Evolutionary conservation across 108 stramenopile genomes (phyloP), one percentile per base, ranked within the genome.

Genomic region (Cyclotella sp.): DNA sequence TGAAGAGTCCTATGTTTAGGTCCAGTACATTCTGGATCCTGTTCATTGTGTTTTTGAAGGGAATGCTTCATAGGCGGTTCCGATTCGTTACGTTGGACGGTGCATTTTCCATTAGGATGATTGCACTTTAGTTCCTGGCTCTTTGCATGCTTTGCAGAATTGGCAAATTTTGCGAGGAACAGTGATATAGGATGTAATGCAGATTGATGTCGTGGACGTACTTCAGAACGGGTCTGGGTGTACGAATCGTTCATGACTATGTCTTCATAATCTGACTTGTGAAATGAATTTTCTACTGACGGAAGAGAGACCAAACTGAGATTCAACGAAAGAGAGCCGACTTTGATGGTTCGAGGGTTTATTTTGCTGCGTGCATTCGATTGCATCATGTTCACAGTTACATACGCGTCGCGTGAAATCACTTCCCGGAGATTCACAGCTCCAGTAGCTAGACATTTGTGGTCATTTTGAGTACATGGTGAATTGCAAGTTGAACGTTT

Each of bases 101-200:
- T 6, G 34, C 34, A 34, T 34, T 34, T 6, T 34, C 34, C 34
- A 62, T 49, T 34, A 51, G 2, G 1, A 21, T 40, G 29, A 39
- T 62, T 40, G 14, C 6, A 7, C 29, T 39, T 21, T 3, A 30
- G 3, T 4, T 62, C 29, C 61, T 62, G 29, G 19, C 15, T 4
- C 26, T 64, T 64, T 11, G 26, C 9, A 13, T 1, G 13, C 16
- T 46, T 61, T 47, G 59, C 41, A 18, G 19, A 52, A 42, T 58
- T 44, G 19, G 72, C 71, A 71, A 73, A 53, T n/a, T 73, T 41
- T 40, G 71, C 62, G 18, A 81, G 52, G 63, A 81, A 73, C 47
- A 74, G 22, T 13, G 73, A 81, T 46, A 81, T 51, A 41, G 66
- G 79, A 52, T 74, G 68, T n/a, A 61, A 66, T 14, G 58, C 0